phyloP scores from a whole-genome alignment of 2,329 filamentous ascomycete genomes.

The Colletotrichum gloeosporioides region DNA sequence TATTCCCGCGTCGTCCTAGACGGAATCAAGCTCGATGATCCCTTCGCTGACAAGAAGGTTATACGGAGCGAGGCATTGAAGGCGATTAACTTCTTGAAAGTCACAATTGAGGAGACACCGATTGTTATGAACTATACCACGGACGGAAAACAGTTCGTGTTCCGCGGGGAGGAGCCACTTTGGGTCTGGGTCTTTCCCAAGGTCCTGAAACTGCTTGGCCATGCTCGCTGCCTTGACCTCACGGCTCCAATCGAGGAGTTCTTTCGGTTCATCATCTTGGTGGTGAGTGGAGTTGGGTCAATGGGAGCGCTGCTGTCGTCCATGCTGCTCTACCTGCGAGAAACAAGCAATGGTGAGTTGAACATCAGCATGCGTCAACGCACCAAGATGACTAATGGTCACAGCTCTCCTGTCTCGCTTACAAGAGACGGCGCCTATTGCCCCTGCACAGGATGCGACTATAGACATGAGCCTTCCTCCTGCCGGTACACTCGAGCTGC shows the following conservation, averaged over 20 bases:
- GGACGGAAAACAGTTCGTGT: slow-evolving; percentile 47
- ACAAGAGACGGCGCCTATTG: slow-evolving; percentile 33
- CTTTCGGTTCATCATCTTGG: slow-evolving; percentile 52
- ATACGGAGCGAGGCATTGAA: slow-evolving; percentile 67
- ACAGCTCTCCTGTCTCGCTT: slow-evolving; percentile 39
- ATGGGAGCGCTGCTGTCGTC: slow-evolving; percentile 54
- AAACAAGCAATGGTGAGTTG: slow-evolving; percentile 50
- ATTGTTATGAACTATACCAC: slow-evolving; percentile 62
- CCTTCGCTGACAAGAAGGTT: slow-evolving; percentile 64
- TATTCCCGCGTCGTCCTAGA: slow-evolving; percentile 82
- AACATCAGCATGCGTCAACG: not conserved
- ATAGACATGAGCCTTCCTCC: slow-evolving; percentile 44
- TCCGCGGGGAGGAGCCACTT: slow-evolving; percentile 64
- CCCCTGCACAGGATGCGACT: slow-evolving; percentile 31
- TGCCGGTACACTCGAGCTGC: slow-evolving; percentile 38
- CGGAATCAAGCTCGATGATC: slow-evolving; percentile 69
- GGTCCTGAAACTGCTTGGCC: slow-evolving; percentile 62
- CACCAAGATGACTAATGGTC: slow-evolving; percentile 18
- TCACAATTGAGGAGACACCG: slow-evolving; percentile 78
- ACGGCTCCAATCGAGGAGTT: slow-evolving; percentile 58
- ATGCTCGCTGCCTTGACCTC: slow-evolving; percentile 51
- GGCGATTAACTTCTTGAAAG: slow-evolving; percentile 78
- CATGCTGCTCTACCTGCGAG: slow-evolving; percentile 55
- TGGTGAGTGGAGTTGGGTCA: slow-evolving; percentile 45
- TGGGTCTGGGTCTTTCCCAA: slow-evolving; percentile 70